Conservation (phyloP, 1,284 basidiomycete species). For the Microstroma glucosiphilum region DNA sequence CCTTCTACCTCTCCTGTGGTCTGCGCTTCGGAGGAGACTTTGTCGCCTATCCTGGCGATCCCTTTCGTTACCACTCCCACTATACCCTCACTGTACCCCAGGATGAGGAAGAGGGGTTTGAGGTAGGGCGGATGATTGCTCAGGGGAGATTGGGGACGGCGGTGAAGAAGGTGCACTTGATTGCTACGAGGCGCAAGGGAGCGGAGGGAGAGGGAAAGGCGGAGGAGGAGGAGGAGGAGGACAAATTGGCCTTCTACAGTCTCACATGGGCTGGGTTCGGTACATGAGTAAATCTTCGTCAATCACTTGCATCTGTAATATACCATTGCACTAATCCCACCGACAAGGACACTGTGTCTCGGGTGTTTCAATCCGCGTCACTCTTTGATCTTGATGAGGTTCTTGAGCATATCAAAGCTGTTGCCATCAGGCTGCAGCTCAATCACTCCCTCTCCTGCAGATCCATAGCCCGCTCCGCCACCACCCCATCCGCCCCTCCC, state of each 20-base stretch:
- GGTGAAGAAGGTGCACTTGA: constrained; percentile 89
- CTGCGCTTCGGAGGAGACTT: constrained; percentile 94
- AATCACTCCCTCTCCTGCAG: constrained; percentile 42
- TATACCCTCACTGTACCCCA: constrained; percentile 62
- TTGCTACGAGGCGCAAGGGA: constrained; percentile 59
- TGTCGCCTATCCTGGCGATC: constrained; percentile 93
- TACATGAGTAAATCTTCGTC: constrained; percentile 17
- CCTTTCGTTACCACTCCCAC: constrained; percentile 91
- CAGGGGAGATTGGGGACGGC: constrained; percentile 92
- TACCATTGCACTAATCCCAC: no score
- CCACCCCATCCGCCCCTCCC: neutral
- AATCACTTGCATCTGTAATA: no score
- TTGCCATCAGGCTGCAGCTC: constrained; percentile 89
- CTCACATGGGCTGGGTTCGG: constrained; percentile 49
- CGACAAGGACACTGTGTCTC: no score
- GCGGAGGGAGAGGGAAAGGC: constrained; percentile 4
- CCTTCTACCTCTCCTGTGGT: constrained; percentile 76
- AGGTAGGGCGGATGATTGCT: constrained; percentile 87
- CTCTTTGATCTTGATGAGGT: constrained; percentile 68
- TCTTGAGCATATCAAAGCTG: constrained; percentile 76
- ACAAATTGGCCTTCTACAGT: constrained; percentile 35
- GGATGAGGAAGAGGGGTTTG: constrained; percentile 56
- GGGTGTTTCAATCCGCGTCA: constrained; percentile 14
- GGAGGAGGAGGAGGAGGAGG: constrained; percentile 16
- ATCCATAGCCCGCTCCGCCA: neutral